Evolutionary conservation across 1,284 basidiomycete genomes (phyloP), one percentile per base, ranked within the genome.

Genomic region (Puccinia triticina): DNA sequence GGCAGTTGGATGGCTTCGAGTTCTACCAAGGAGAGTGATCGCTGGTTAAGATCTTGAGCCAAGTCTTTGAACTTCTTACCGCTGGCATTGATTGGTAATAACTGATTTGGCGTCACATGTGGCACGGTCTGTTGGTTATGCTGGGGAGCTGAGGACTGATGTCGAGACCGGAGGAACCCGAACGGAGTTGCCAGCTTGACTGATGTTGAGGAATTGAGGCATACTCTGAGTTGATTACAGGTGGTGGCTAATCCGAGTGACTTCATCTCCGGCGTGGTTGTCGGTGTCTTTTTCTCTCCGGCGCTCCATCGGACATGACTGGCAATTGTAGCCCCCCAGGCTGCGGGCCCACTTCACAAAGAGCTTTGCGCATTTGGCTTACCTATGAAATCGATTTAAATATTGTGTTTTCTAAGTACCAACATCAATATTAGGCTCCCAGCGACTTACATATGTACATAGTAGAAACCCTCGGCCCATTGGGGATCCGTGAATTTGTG

Each of bases 401-500:
- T n/a, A n/a, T n/a, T n/a, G n/a, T n/a, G n/a, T n/a, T n/a, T n/a
- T n/a, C n/a, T n/a, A n/a, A n/a, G n/a, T n/a, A n/a, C 11, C 48
- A 50, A 50, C 48, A 48, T 29, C n/a, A n/a, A n/a, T n/a, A n/a
- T n/a, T n/a, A 81, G 78, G 69, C 73, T 59, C 78, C 78, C 3
- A 66, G 26, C 34, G 37, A 55, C 14, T n/a, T n/a, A n/a, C n/a
- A n/a, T n/a, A n/a, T n/a, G n/a, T n/a, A n/a, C n/a, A 89, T 88
- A 66, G 88, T 96, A 61, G 91, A 95, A 82, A 90, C 96, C 48
- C 96, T 92, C 85, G 94, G 94, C 0, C 94, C 94, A 0, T 90
- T 91, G 2, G 94, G 94, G 16, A 88, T 96, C n/a, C 91, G 95
- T 57, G 88, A 89, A 34, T 92, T 96, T 86, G 88, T 96, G 29